Base-by-base conservation (phyloP, 805 yeast species). In the Schwanniomyces vanrijiae region DNA sequence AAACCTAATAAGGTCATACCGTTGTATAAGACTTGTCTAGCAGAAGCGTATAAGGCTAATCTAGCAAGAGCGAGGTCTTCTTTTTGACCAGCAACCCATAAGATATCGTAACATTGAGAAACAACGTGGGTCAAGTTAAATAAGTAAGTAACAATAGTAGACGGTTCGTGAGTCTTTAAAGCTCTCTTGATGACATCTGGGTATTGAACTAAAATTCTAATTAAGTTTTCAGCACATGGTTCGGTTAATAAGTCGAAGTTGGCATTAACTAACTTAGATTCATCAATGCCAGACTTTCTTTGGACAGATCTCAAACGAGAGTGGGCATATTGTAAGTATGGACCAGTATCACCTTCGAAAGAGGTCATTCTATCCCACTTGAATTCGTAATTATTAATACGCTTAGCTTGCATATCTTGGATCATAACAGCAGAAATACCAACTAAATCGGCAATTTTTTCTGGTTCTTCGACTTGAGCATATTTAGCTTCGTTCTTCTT, bases 321-420 rank as follows among this genome's bases (percentile, higher is more conserved):
- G 73, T 94, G 99, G 38, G 99, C 98, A 64, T 94, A 94, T 72
- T 94, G 99, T 66, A 94, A 80, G 73, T 94, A 94, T 50, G 99
- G 98, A 66, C 99, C 99, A 47, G 99, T 94, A 71, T 94, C 99
- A 71, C 99, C 99, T 77, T 94, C 99, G 56, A 94, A 91, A 3
- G 98, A 90, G 39, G 88, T 80, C 97, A 94, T 94, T 76, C 99
- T 87, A 60, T 88, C 90, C 99, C 99, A 94, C 70, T 90, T 88
- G 74, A 94, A 94, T 61, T 85, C 89, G 75, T 94, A 94, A 75
- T 94, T 92, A 77, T 92, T 90, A 70, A 92, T 81, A 71, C 99
- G 86, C 76, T 94, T 94, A 51, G 96, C 84, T 72, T 89, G 95
- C 98, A 94, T 91, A 71, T 94, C 99, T 78, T 94, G 99, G 62